Percentiles rank a stretch among this genome's conserved stretches.
phyloP scores from a whole-genome alignment of 2,329 filamentous ascomycete genomes.

The Ophiocordyceps camponoti-leonardi region DNA sequence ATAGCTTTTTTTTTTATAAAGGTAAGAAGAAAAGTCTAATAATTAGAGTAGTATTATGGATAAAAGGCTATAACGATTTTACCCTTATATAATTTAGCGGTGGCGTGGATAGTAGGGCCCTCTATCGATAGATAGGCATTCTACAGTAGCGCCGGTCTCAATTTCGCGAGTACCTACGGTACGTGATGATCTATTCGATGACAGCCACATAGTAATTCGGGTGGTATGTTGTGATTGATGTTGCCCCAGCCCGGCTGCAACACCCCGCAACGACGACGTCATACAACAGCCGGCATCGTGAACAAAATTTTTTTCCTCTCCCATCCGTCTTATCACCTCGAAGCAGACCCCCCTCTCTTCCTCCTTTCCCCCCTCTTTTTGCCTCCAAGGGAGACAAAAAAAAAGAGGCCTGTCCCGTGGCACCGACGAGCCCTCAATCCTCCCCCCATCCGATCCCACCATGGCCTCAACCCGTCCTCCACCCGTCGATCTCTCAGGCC shows the following conservation, averaged over 20 bases:
- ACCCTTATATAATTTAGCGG: too few species aligned
- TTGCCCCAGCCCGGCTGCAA: background rate
- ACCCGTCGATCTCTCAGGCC: constrained; percentile 1
- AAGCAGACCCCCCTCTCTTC: background rate
- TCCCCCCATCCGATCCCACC: background rate
- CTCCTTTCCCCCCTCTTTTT: background rate
- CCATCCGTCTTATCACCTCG: background rate
- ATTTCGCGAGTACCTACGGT: too few species aligned
- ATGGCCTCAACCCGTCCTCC: background rate
- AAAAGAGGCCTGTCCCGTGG: background rate
- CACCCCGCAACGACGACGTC: background rate
- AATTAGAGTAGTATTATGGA: too few species aligned
- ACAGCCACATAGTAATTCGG: too few species aligned
- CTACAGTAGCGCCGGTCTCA: too few species aligned
- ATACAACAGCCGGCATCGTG: background rate
- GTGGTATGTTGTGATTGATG: background rate
- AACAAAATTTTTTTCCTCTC: background rate
- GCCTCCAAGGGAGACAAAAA: too few species aligned
- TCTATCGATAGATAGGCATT: too few species aligned
- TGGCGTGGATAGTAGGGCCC: too few species aligned
- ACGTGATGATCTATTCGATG: too few species aligned
- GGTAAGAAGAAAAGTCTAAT: too few species aligned
- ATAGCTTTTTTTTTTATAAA: too few species aligned
- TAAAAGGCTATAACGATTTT: too few species aligned
- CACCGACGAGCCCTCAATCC: background rate